Base-by-base conservation (phyloP, 768 basidiomycete genomes). In the Amanita phalloides region DNA sequence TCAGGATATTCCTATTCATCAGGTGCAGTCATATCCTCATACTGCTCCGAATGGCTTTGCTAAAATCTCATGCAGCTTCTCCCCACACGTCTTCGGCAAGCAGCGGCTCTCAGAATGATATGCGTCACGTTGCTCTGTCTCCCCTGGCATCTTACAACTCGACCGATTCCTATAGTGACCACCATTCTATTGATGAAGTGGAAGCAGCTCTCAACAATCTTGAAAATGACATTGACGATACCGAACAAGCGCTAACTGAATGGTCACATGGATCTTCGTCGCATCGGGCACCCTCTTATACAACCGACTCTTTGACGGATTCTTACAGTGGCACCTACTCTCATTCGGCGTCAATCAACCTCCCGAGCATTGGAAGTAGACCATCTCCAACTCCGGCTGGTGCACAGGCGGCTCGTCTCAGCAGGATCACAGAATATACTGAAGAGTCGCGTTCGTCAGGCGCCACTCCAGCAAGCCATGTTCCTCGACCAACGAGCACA, bases 391-490 rank as follows among this genome's bases (percentile, higher is more conserved):
- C 68, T 11, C 68, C 69, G 2, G 56, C 60, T 17, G 54, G 59
- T 6, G 68, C 71, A 51, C 68, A 71, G 3, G 60, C 67, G n/a
- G 61, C 64, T 42, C 76, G 79, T 8, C 71, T 90, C 17, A 90
- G 88, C 60, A 83, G 77, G 2, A 91, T 91, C 54, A 78, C 86
- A 3, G 89, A 91, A 62, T 76, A 74, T 43, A 88, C 85, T 1
- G 89, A 91, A 65, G 79, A 84, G 30, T 68, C 84, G 0, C 79
- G 86, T 26, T 64, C 66, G 5, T 75, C 79, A 0, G 69, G 69
- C 9, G 62, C 71, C 0, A 71, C 69, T 56, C 67, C 67, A 21
- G 55, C 59, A 37, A 59, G 54, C 57, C 53, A 59, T 53, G 53
- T 61, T 53, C 48, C 69, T 7, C 63, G 75, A 50, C 71, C 66